Evolutionary conservation across 306 rosid genomes (phyloP).

Genomic region (Chamaecrista fasciculata): DNA sequence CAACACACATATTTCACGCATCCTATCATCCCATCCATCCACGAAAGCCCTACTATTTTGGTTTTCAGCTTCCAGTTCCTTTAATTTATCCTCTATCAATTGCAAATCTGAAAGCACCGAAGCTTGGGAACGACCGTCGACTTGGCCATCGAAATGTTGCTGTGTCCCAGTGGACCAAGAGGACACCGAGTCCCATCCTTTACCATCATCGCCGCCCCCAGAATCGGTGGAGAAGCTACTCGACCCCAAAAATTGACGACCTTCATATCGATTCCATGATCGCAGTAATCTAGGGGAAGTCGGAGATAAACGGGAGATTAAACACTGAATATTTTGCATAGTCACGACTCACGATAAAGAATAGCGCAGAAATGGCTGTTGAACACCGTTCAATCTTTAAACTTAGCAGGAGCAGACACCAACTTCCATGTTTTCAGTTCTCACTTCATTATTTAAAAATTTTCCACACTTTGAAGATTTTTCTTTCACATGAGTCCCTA

Average conservation of each 20-base stretch:
- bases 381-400: not conserved
- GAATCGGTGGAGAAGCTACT: slow-evolving; percentile 38
- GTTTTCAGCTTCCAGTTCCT: slow-evolving; percentile 55
- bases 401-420: not conserved
- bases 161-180: slow-evolving; percentile 78
- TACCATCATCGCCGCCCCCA: slow-evolving; percentile 29
- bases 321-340: slow-evolving; percentile 36
- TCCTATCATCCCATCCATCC: slow-evolving; percentile 57
- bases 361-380: not conserved
- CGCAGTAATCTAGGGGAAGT: slow-evolving; percentile 22
- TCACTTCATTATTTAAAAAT: too few relatives aligned
- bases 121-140: not conserved
- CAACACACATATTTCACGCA: slow-evolving; percentile 49
- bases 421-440: not conserved
- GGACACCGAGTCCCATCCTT: slow-evolving; percentile 32
- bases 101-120: slow-evolving; percentile 38
- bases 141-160: slow-evolving; percentile 81
- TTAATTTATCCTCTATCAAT: slow-evolving; percentile 54
- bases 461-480: too few relatives aligned
- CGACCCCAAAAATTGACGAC: not conserved
- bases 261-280: not conserved
- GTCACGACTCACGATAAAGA: slow-evolving; percentile 3
- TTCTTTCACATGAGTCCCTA: too few relatives aligned
- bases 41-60: slow-evolving; percentile 41
- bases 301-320: slow-evolving; percentile 4